A percentile compares a stretch with the other conserved stretches of the same genome.
phyloP scores from a whole-genome alignment of 257 asterid genomes.

The Solanum virginianum region DNA sequence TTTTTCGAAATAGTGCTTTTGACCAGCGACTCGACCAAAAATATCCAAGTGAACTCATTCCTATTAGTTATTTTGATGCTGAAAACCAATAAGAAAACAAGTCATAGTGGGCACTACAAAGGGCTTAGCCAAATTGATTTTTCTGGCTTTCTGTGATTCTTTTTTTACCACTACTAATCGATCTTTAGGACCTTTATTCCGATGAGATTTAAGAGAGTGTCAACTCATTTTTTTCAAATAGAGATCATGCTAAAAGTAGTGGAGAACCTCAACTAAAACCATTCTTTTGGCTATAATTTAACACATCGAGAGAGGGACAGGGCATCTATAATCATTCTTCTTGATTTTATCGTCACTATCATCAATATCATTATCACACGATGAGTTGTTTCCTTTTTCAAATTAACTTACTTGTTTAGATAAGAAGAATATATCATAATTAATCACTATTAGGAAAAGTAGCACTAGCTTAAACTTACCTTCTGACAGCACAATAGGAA shows the following conservation, averaged over 20 bases:
- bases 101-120: neutral
- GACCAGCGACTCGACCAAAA: neutral
- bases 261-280: neutral
- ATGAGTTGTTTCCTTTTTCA: neutral
- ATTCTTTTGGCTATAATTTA: neutral
- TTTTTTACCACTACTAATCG: neutral
- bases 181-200: neutral
- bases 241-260: neutral
- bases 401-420: neutral
- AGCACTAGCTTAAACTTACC: neutral
- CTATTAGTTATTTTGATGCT: neutral
- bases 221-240: neutral
- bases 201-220: neutral
- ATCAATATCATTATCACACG: neutral
- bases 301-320: neutral
- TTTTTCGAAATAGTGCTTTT: neutral
- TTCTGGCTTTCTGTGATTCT: neutral
- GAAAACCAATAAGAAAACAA: neutral
- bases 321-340: neutral
- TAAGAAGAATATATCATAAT: neutral
- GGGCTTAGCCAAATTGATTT: neutral
- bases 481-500: slow-evolving; percentile 5
- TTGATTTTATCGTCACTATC: neutral
- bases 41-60: neutral
- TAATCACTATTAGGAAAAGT: neutral